Evolutionary conservation across 805 yeast genomes (phyloP), one percentile per base, ranked within the genome.

Genomic region (Ogataea dorogensis): DNA sequence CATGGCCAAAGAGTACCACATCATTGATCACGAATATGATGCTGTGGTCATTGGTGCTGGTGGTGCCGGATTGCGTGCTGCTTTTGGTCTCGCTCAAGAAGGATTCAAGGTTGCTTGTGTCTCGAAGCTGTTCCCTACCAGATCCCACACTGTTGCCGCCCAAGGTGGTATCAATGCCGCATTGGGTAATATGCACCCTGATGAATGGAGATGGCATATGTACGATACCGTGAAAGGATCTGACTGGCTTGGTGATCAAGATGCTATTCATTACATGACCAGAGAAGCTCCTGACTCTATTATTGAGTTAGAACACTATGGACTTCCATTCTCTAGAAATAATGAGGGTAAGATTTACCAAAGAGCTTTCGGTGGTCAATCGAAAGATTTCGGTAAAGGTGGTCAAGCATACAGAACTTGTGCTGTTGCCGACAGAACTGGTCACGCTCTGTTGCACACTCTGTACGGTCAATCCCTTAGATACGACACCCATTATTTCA

Each of bases 151-250:
- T 14, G 98, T 91, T 33, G 98, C 98, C 40, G 98, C 98, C 33
- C 98, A 91, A 69, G 98, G 98, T 69, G 98, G 98, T 71, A 93
- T 91, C 68, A 91, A 91, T 59, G 98, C 98, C 50, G 98, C 98
- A 19, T 75, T 91, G 49, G 98, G 98, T 53, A 91, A 91, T 75
- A 91, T 91, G 96, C 98, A 93, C 71, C 74, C 77, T 52, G 98
- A 91, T 66, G 89, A 89, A 71, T 91, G 98, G 98, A 95, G 86
- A 67, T 93, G 98, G 97, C 98, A 91, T 67, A 89, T 91, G 97
- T 91, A 93, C 68, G 98, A 91, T 63, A 91, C 98, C 55, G 98
- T 91, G 54, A 91, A 91, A 71, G 98, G 98, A 48, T 88, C 97
- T 7, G 98, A 91, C 70, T 91, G 98, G 98, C 79, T 91, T 47